Base-by-base conservation (phyloP, 352 stramenopile species). In the Globisporangium nunn region DNA sequence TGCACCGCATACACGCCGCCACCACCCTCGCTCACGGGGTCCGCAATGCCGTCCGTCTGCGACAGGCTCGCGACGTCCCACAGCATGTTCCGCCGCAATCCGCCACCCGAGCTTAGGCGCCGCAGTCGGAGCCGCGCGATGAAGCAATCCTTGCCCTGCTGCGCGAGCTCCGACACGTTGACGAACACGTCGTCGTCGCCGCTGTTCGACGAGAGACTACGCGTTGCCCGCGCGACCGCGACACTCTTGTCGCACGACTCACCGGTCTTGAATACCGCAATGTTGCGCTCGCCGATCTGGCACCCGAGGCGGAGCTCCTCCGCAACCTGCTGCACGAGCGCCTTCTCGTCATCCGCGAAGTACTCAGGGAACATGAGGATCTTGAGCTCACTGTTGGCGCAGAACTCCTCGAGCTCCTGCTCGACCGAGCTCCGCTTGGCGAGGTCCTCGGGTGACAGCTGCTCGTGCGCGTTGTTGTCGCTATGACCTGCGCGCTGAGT, bases 141-240 rank as follows among this genome's bases (percentile, higher is more conserved):
- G 54, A 90, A 92, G 0, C 76, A 73, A n/a, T 90, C 82, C 45
- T 89, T 83, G 52, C 82, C 76, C 35, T 92, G 76, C 18, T 81
- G 70, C n/a, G 74, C 79, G 10, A 92, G 64, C 28, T 81, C 72
- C 28, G 78, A 66, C 12, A 92, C 71, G 51, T 91, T 70, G 7
- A 91, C 81, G 44, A 75, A 91, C 35, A 91, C 72, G 18, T 91
- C 80, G 35, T 89, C 76, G 6, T 59, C 54, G 45, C 48, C 37
- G 45, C 43, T 66, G 49, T 15, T 58, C 5, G 40, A 63, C 14
- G 39, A 43, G 4, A 53, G 63, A 30, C 50, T 62, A 0, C 58
- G 52, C 10, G 46, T 15, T 3, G 53, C 35, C 2, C 58, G 50
- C n/a, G 60, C 48, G 1, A 58, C 51, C 17, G 59, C 61, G 0